A percentile compares a stretch with the other conserved stretches of the same genome.
phyloP scores from a whole-genome alignment of 306 rosid genomes.

The Glycine latifolia region DNA sequence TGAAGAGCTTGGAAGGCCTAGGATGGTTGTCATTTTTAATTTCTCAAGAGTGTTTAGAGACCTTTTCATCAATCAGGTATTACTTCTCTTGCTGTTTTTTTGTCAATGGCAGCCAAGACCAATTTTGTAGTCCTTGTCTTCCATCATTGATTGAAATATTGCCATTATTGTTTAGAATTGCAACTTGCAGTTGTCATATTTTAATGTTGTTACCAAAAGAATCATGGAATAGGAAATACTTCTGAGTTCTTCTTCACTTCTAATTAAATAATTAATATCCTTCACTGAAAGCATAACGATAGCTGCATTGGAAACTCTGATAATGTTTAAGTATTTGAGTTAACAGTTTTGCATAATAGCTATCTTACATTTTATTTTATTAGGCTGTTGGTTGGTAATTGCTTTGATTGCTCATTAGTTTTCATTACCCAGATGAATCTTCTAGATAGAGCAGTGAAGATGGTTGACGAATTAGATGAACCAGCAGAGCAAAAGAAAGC shows the following conservation, averaged over 20 bases:
- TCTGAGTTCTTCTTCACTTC: background rate
- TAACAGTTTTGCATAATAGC: background rate
- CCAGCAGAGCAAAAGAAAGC: slow-evolving; percentile 86
- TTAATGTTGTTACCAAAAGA: background rate
- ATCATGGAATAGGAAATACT: background rate
- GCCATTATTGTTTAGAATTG: background rate
- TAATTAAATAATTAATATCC: background rate
- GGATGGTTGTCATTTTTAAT: slow-evolving; percentile 91
- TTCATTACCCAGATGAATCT: slow-evolving; percentile 79
- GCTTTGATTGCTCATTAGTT: slow-evolving; percentile 43
- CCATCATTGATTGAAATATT: slow-evolving; percentile 19
- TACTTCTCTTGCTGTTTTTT: slow-evolving; percentile 6
- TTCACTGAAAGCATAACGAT: background rate
- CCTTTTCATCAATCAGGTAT: slow-evolving; percentile 95
- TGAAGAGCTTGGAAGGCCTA: slow-evolving; percentile 98
- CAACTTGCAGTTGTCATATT: slow-evolving; percentile 14
- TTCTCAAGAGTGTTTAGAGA: slow-evolving; percentile 98
- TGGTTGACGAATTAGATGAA: slow-evolving; percentile 94
- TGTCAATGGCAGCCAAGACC: background rate
- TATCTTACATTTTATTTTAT: background rate
- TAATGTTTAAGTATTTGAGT: no score
- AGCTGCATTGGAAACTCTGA: background rate
- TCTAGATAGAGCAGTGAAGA: slow-evolving; percentile 91
- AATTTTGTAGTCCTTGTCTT: slow-evolving; percentile 21
- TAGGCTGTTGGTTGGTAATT: background rate